Evolutionary conservation across 805 yeast genomes (phyloP), one percentile per base, ranked within the genome.

Genomic region (Tetrapisispora pingtungensis): DNA sequence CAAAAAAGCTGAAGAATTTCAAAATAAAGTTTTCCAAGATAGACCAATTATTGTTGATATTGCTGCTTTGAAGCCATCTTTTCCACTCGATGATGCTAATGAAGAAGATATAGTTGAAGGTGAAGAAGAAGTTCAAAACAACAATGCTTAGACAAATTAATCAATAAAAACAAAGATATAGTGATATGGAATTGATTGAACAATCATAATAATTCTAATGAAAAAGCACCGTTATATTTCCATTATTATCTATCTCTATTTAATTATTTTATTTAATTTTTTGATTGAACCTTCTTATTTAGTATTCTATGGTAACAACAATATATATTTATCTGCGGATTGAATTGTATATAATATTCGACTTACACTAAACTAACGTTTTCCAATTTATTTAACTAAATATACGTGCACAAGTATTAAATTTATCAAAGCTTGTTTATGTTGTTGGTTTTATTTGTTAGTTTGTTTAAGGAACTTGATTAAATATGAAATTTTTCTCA

Each of bases 11-110:
- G 77, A 71, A 32, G 75, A 77, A 56, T 79, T 80, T 62, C 73
- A 82, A 50, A 94, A 87, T 43, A 72, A 71, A 56, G 73, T 71
- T 42, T 66, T 82, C 53, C 76, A 77, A 48, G 95, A 83, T 41
- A 75, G 84, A 61, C 71, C 70, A 41, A 66, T 88, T 46, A 66
- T 73, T 38, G 86, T 83, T 47, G 81, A 80, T 51, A 74, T 81
- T 53, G 96, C 96, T 18, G 74, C 84, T 49, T 47, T 49, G 30
- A 55, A 58, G 46, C 55, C 62, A 35, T 68, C 57, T 8, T 65
- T 56, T 30, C 62, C 57, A 26, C 59, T 57, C 20, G 65, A 55
- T 39, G 53, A 49, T 18, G 38, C 20, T 27, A 26, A 31, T 28
- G 46, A 38, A 28, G 40, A 38, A 28, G 40, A 42, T n/a, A 26